Base-by-base conservation (phyloP, 2,329 filamentous ascomycete genomes). In the Aspergillus neotritici region DNA sequence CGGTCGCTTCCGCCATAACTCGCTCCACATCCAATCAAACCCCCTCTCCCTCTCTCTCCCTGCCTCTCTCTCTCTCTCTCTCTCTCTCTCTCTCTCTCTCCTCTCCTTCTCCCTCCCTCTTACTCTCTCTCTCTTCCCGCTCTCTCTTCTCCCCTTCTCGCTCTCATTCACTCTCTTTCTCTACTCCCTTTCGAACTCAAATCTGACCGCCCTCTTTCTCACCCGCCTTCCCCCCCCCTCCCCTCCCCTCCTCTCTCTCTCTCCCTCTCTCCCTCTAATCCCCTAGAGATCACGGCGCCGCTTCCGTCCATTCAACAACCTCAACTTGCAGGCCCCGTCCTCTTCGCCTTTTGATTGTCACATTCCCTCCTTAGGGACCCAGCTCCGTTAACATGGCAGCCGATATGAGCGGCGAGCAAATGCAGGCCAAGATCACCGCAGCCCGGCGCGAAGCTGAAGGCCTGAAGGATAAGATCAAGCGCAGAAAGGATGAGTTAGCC, bases 401-500 rank as follows among this genome's bases (percentile, higher is more conserved):
- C 64, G 70, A 72, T 54, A 70, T 73, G 68, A 69, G 65, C 54
- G 67, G 69, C 60, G 71, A 74, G 63, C 70, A 74, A 57, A 94
- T 96, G 82, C 91, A 97, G 79, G 86, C 90, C 73, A 86, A 86
- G 72, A 91, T 93, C 62, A 86, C 88, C 65, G 84, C 87, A 64
- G 91, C 93, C 68, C 84, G 93, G 71, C 87, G 93, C 76, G 93
- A 98, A 79, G 93, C 93, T 61, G 93, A 97, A 77, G 90, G 87
- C 41, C 77, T 97, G 60, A 97, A 97, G 79, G 91, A 97, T 70
- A 85, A 87, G 71, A 97, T 97, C 82, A 97, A 96, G 84, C 83
- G 90, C 73, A 95, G 94, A 83, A 97, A 97, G 86, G 93, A 98
- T 80, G 93, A 97, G 74, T 81, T 98, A 60, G 91, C 91, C 67